Conservation (phyloP, 768 basidiomycete genomes). For the Boletus pseudo-olivaceus region DNA sequence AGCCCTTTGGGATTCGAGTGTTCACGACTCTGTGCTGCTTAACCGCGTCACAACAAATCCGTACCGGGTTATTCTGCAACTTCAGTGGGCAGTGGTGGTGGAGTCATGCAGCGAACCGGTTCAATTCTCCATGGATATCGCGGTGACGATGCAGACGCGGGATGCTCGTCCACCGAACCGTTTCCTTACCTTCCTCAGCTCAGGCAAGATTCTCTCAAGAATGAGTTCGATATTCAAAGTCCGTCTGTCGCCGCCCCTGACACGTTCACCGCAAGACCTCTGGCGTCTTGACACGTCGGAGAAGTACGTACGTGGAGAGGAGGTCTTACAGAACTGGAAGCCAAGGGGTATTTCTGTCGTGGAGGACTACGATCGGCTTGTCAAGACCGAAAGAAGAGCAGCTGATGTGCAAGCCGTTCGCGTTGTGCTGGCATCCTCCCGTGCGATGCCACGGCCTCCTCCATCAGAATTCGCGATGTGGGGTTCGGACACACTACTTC, state of each 20-base stretch:
- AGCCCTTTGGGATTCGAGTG: conserved; percentile 90
- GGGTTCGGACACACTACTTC: conserved; percentile 63
- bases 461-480: conserved; percentile 53
- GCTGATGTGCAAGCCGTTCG: conserved; percentile 91
- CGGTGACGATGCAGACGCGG: conserved; percentile 77
- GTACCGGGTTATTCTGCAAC: conserved; percentile 76
- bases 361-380: conserved; percentile 77
- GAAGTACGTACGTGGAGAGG: conserved; percentile 94
- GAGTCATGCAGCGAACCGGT: conserved; percentile 82
- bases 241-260: conserved; percentile 76
- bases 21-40: conserved; percentile 81
- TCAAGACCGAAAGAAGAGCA: conserved; percentile 65
- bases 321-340: conserved; percentile 77
- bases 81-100: conserved; percentile 77
- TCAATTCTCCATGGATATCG: conserved; percentile 85
- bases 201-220: conserved; percentile 72
- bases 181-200: conserved; percentile 71
- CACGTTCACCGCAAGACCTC: conserved; percentile 82
- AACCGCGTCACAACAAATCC: conserved; percentile 79
- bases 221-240: conserved; percentile 84
- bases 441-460: conserved; percentile 41
- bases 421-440: conserved; percentile 61
- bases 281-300: conserved; percentile 95
- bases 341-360: conserved; percentile 86
- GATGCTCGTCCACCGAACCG: conserved; percentile 83